Conservation (phyloP, 2,329 filamentous ascomycete species). For the Epichloe gansuensis region DNA sequence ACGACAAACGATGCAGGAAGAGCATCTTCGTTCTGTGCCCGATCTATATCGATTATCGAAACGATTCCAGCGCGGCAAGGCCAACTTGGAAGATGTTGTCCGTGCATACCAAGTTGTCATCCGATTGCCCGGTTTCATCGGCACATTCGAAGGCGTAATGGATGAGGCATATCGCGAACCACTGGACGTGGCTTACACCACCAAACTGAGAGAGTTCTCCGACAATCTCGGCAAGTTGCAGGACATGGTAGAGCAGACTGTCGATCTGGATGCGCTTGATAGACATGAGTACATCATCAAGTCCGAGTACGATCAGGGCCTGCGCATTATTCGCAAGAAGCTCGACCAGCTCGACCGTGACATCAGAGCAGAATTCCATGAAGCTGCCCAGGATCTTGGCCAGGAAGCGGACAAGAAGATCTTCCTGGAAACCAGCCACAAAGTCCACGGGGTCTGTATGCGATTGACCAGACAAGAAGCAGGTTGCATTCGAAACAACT, state of each 20-base stretch:
- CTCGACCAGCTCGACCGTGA: slow-evolving; percentile 72
- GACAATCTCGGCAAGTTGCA: slow-evolving; percentile 75
- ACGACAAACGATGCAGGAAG: slow-evolving; percentile 91
- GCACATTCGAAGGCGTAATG: slow-evolving; percentile 84
- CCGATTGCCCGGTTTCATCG: slow-evolving; percentile 78
- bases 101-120: slow-evolving; percentile 91
- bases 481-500: slow-evolving; percentile 84
- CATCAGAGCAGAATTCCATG: slow-evolving; percentile 71
- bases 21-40: slow-evolving; percentile 83
- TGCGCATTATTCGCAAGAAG: slow-evolving; percentile 81
- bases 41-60: slow-evolving; percentile 91
- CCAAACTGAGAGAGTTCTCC: slow-evolving; percentile 64
- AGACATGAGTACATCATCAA: slow-evolving; percentile 99
- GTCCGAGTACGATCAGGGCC: slow-evolving; percentile 84
- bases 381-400: slow-evolving; percentile 66
- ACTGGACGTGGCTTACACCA: slow-evolving; percentile 76
- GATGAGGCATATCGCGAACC: slow-evolving; percentile 86
- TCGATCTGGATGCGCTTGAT: slow-evolving; percentile 88
- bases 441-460: slow-evolving; percentile 93
- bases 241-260: slow-evolving; percentile 98
- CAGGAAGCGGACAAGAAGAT: slow-evolving; percentile 98
- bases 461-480: slow-evolving; percentile 84
- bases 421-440: slow-evolving; percentile 83
- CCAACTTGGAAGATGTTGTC: slow-evolving; percentile 90
- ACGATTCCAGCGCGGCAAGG: slow-evolving; percentile 83